Conservation (phyloP, 177 flowering plant species). For the Vitis hybrid region DNA sequence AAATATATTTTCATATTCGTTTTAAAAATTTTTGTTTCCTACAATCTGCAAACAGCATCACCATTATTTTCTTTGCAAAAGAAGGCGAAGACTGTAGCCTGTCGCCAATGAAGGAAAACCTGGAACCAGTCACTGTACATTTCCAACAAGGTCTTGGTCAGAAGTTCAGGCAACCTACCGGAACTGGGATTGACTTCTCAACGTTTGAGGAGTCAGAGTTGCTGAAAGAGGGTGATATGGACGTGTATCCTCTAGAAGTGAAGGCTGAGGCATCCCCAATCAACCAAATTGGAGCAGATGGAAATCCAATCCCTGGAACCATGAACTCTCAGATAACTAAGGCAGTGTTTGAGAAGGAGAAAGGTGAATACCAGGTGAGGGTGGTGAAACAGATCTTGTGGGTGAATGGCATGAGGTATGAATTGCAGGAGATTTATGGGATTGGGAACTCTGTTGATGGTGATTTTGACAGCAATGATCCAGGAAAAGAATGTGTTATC, state of each 20-base stretch:
- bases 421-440: slow-evolving; percentile 96
- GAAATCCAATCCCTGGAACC: slow-evolving; percentile 28
- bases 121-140: slow-evolving; percentile 62
- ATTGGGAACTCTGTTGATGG: slow-evolving; percentile 87
- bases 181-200: slow-evolving; percentile 87
- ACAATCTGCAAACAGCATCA: slow-evolving; percentile 55
- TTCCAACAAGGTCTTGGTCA: slow-evolving; percentile 89
- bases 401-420: slow-evolving; percentile 88
- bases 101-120: slow-evolving; percentile 58
- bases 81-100: slow-evolving; percentile 79
- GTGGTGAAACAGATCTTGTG: slow-evolving; percentile 89
- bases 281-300: slow-evolving; percentile 37
- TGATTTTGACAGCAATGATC: slow-evolving; percentile 80
- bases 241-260: slow-evolving; percentile 74
- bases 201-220: slow-evolving; percentile 65
- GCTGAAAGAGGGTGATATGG: slow-evolving; percentile 47
- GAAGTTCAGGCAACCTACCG: slow-evolving; percentile 81
- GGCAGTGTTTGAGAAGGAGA: slow-evolving; percentile 84
- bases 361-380: slow-evolving; percentile 67
- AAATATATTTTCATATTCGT: not conserved
- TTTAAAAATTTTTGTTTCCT: slow-evolving; percentile 2
- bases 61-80: slow-evolving; percentile 85
- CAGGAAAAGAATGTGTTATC: slow-evolving; percentile 96
- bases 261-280: slow-evolving; percentile 69
- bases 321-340: slow-evolving; percentile 84